Base-by-base conservation (phyloP, 2,329 filamentous ascomycete species). In the Fusarium chuoi region DNA sequence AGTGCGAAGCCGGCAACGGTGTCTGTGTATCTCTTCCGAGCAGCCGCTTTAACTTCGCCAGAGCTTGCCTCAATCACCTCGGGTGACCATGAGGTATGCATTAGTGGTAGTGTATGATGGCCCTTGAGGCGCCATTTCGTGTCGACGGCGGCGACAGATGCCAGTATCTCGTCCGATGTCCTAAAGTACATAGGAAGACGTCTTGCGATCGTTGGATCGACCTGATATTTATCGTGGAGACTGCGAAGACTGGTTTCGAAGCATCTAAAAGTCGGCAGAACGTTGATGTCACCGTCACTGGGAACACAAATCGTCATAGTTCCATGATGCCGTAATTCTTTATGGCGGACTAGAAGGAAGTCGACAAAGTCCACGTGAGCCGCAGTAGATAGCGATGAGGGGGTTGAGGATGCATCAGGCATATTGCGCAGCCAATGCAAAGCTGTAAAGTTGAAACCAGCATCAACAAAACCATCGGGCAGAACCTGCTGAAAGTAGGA, bases 111-210 rank as follows among this genome's bases (percentile, higher is more conserved):
- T 2, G 12, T 9, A 3, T 22, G 39, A 4, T 13, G 36, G 4
- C 5, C 36, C 12, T 0, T 24, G 2, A 61, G 28, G 6, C 0
- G 2, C 58, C 38, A 61, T 13, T 44, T 17, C 2, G 7, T 10
- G 2, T 28, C n/a, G 6, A 41, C 36, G 3, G n/a, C 36, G 2
- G 18, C 20, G 12, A 56, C 2, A 11, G 48, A 33, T 9, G 7
- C 1, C 17, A 42, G 0, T 1, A n/a, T 28, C 8, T 61, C 48
- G 1, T 18, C 20, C 4, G 1, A 12, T 0, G 46, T 42, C 5
- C 58, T 20, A 7, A 28, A 55, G 15, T 61, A 56, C 48, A 56
- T 26, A 0, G 58, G 58, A 4, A 56, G 15, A 2, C 48, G 48
- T 2, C 18, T 11, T 13, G 24, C 6, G 13, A 36, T 26, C 3